phyloP scores from a whole-genome alignment of 169 alveolate genomes.

The Sarcocystis neurona region DNA sequence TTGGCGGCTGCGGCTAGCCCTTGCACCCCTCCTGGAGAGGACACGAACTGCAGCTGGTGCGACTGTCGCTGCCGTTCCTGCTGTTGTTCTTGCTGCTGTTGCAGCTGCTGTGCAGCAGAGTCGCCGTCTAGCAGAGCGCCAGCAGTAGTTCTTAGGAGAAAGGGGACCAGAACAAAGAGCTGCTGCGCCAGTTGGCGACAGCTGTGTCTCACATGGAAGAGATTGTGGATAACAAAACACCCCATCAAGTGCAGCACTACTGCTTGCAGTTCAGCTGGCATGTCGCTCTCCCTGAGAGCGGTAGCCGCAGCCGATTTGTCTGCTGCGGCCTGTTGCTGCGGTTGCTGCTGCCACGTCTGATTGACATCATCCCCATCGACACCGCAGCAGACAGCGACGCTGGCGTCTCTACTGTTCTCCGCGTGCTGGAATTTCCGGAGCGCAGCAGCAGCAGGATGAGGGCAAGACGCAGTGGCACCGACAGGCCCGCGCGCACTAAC shows the following conservation, averaged over 20 bases:
- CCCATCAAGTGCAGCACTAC: neutral
- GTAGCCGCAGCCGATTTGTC: too few relatives aligned
- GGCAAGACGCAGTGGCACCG: too few relatives aligned
- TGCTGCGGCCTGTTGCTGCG: too few relatives aligned
- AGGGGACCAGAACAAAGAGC: constrained; percentile 20
- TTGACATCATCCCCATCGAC: too few relatives aligned
- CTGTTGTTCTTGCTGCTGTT: neutral
- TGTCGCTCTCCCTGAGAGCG: too few relatives aligned
- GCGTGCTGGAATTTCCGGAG: too few relatives aligned
- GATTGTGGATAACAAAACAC: constrained; percentile 11
- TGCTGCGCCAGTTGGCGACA: constrained; percentile 1
- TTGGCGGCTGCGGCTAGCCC: constrained; percentile 22
- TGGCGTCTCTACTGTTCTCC: too few relatives aligned
- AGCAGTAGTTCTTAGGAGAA: neutral
- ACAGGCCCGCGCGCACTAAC: constrained; percentile 6
- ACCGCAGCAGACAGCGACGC: too few relatives aligned
- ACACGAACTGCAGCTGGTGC: constrained; percentile 18
- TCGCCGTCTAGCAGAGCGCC: constrained; percentile 5
- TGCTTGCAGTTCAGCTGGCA: too few relatives aligned
- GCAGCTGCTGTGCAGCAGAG: neutral
- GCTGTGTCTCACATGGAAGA: constrained; percentile 2
- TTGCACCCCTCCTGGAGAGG: neutral
- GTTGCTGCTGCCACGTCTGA: too few relatives aligned
- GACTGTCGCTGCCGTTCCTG: neutral
- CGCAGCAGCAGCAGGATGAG: too few relatives aligned